Percentiles rank a stretch among this genome's conserved stretches.
Conservation (phyloP, 1,139 yeast genomes). For the Scheffersomyces segobiensis region DNA sequence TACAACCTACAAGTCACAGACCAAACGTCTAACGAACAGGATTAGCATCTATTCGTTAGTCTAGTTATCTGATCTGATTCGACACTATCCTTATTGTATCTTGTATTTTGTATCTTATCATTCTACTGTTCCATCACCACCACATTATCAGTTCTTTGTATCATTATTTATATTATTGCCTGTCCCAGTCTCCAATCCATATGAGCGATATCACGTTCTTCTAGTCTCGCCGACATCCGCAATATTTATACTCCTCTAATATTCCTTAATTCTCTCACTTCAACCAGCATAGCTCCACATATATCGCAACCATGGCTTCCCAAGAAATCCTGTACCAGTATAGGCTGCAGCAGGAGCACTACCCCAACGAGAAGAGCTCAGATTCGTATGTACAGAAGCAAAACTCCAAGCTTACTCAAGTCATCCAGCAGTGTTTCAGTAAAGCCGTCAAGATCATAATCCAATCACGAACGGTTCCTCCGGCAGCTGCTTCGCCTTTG, state of each 20-base stretch:
- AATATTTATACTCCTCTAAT: not conserved
- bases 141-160: not conserved
- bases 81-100: not conserved
- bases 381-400: constrained; percentile 15
- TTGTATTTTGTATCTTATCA: too few relatives aligned
- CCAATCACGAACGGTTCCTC: constrained; percentile 14
- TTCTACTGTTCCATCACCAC: not conserved
- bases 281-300: not conserved
- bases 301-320: not conserved
- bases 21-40: not conserved
- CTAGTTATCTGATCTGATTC: not conserved
- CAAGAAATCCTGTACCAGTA: not conserved
- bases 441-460: constrained; percentile 66
- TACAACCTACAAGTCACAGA: not conserved
- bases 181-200: not conserved
- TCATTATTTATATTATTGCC: not conserved
- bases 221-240: not conserved
- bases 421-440: constrained; percentile 66
- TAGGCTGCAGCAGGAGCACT: not conserved
- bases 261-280: not conserved
- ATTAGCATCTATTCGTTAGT: not conserved
- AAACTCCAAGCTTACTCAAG: constrained; percentile 40
- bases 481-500: not conserved
- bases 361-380: not conserved
- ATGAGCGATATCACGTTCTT: not conserved